Evolutionary conservation across 345 rosid species (phyloP).

Genomic region (Murraya koenigii): DNA sequence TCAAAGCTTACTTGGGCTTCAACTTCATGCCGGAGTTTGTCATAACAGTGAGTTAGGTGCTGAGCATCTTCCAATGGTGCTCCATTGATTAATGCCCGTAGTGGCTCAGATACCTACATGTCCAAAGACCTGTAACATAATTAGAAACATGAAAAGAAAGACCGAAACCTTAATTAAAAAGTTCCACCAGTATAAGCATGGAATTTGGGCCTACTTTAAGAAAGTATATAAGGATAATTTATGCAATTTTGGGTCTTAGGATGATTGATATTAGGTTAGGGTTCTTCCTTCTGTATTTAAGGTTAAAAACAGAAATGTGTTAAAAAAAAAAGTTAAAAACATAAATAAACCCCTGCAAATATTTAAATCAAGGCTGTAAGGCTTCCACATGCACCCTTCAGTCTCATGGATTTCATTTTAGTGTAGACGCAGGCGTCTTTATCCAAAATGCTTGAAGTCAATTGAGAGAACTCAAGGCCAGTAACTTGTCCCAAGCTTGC

Average conservation of each 20-base stretch:
- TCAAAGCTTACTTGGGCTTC: conserved; percentile 73
- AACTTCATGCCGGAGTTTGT: conserved; percentile 80
- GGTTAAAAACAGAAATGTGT: too few species aligned
- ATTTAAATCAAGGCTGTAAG: background rate
- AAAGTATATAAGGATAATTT: background rate
- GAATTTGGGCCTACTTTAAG: background rate
- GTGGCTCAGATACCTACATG: conserved; percentile 69
- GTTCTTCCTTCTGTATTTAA: background rate
- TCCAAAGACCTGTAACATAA: conserved; percentile 33
- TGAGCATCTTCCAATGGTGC: conserved; percentile 98
- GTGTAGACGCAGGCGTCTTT: too few species aligned
- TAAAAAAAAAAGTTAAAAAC: too few species aligned
- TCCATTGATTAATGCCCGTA: conserved; percentile 62
- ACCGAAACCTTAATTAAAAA: background rate
- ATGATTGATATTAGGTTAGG: background rate
- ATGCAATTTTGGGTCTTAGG: background rate
- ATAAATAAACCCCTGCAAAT: background rate
- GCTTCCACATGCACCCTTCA: too few species aligned
- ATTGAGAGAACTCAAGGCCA: too few species aligned
- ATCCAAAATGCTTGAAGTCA: too few species aligned
- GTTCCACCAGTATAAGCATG: background rate
- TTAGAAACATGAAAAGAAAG: conserved; percentile 22
- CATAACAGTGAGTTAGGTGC: conserved; percentile 71
- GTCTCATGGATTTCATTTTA: too few species aligned
- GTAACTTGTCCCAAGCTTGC: too few species aligned